A percentile compares a stretch with the other conserved stretches of the same genome.
Conservation (phyloP, 148 eudicot species). For the Cornus kousa region DNA sequence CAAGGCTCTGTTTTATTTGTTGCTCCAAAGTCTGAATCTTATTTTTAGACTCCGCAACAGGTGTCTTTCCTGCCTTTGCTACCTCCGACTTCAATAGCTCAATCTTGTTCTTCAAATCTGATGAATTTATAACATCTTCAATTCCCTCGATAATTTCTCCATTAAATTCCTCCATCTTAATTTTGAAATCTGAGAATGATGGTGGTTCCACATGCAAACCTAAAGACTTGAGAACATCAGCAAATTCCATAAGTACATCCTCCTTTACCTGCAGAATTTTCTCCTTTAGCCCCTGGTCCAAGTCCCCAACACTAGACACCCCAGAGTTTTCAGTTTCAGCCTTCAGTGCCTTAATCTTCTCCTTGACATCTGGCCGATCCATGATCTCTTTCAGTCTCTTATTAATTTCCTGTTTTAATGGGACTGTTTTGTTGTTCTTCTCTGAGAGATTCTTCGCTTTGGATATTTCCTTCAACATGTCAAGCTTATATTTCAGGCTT, state of each 20-base stretch:
- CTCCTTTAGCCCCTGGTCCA: slow-evolving; percentile 48
- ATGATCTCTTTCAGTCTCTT: slow-evolving; percentile 47
- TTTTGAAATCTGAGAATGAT: slow-evolving; percentile 29
- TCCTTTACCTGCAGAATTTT: slow-evolving; percentile 44
- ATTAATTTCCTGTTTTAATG: slow-evolving; percentile 44
- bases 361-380: slow-evolving; percentile 49
- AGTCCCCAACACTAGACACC: slow-evolving; percentile 37
- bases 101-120: slow-evolving; percentile 66
- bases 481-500: slow-evolving; percentile 50
- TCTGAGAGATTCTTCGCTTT: slow-evolving; percentile 50
- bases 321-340: slow-evolving; percentile 60
- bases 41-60: slow-evolving; percentile 41
- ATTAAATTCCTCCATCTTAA: slow-evolving; percentile 44
- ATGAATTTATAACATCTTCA: slow-evolving; percentile 54
- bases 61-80: slow-evolving; percentile 46
- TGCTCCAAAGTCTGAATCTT: slow-evolving; percentile 47
- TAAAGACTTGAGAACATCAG: slow-evolving; percentile 40
- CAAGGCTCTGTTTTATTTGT: slow-evolving; percentile 57
- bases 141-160: slow-evolving; percentile 49
- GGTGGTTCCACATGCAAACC: slow-evolving; percentile 43
- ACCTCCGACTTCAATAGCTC: slow-evolving; percentile 50
- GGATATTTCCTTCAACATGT: slow-evolving; percentile 65
- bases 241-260: slow-evolving; percentile 49
- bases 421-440: slow-evolving; percentile 33
- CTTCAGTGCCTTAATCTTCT: slow-evolving; percentile 56